These are phyloP conservation scores for Saturnispora saitoi DNA, from an alignment of 805 yeast genomes.

Conservation along the genomic window DNA sequence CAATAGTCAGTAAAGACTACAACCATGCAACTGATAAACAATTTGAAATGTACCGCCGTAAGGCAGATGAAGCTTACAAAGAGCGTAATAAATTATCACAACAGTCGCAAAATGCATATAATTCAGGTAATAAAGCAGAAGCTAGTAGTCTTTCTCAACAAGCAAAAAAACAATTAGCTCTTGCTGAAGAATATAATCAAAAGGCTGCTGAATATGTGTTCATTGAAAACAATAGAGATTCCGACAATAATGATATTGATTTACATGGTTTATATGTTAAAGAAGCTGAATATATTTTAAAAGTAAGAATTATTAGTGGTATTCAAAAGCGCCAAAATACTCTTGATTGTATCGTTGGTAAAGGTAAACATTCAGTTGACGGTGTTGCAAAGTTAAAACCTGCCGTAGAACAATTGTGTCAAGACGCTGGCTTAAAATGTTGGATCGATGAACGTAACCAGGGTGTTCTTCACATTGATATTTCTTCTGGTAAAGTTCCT, in stretches of 20 bases:
- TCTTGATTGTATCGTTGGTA: slow-evolving; percentile 83
- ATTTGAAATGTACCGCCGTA: slow-evolving; percentile 52
- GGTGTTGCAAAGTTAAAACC: slow-evolving; percentile 87
- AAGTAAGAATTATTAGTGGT: slow-evolving; percentile 62
- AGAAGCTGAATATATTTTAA: slow-evolving; percentile 76
- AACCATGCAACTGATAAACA: slow-evolving; percentile 64
- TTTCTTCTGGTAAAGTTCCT: slow-evolving; percentile 41
- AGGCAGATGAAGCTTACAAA: slow-evolving; percentile 61
- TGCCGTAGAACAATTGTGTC: slow-evolving; percentile 73
- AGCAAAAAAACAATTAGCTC: slow-evolving; percentile 48
- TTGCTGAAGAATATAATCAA: slow-evolving; percentile 62
- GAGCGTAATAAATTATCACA: slow-evolving; percentile 47
- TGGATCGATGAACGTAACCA: slow-evolving; percentile 61
- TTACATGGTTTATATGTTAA: slow-evolving; percentile 85
- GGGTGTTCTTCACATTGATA: slow-evolving; percentile 72
- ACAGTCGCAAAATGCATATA: slow-evolving; percentile 71
- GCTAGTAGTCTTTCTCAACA: slow-evolving; percentile 69
- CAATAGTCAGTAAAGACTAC: slow-evolving; percentile 36
- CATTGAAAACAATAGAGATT: slow-evolving; percentile 78
- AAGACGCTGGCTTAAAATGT: slow-evolving; percentile 51
- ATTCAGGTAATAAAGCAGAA: slow-evolving; percentile 58
- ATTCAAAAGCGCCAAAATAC: slow-evolving; percentile 49
- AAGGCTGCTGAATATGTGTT: slow-evolving; percentile 90
- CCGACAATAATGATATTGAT: slow-evolving; percentile 81
- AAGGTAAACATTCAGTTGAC: slow-evolving; percentile 74